phyloP scores from a whole-genome alignment of 805 yeast species.

The Ogataea degrootiae region DNA sequence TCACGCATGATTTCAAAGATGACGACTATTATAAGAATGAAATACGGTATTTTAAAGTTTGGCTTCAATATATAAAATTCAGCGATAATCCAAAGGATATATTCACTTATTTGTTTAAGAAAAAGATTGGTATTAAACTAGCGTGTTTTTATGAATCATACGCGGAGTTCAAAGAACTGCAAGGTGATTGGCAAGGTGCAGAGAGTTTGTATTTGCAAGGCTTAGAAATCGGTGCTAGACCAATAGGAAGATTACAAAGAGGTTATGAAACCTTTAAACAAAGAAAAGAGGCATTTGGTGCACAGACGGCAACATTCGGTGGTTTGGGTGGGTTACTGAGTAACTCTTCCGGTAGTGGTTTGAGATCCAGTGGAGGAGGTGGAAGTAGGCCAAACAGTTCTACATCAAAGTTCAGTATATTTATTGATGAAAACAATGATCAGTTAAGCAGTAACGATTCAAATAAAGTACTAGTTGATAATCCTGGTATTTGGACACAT shows the following conservation, averaged over 20 bases:
- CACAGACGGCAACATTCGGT: background rate
- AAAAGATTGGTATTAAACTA: slow-evolving; percentile 62
- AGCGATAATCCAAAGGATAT: slow-evolving; percentile 68
- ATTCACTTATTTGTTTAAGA: slow-evolving; percentile 64
- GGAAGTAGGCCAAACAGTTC: slow-evolving; percentile 12
- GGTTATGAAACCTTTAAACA: slow-evolving; percentile 41
- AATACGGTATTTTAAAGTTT: slow-evolving; percentile 69
- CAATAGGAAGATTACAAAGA: slow-evolving; percentile 41
- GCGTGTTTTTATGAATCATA: slow-evolving; percentile 77
- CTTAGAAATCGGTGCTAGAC: slow-evolving; percentile 58
- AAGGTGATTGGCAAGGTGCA: slow-evolving; percentile 49
- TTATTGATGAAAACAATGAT: slow-evolving; percentile 9
- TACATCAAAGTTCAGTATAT: slow-evolving; percentile 16
- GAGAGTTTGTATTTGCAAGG: slow-evolving; percentile 56
- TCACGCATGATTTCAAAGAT: slow-evolving; percentile 66
- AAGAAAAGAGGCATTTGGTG: slow-evolving; percentile 28
- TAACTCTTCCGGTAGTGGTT: slow-evolving; percentile 24
- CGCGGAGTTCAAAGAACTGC: slow-evolving; percentile 55
- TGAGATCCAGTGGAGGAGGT: slow-evolving; percentile 1
- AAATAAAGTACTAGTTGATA: slow-evolving; percentile 1
- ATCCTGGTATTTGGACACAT: slow-evolving; percentile 37
- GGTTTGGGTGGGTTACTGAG: slow-evolving; percentile 4
- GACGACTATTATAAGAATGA: slow-evolving; percentile 71
- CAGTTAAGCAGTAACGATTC: background rate
- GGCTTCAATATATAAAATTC: slow-evolving; percentile 73